Conservation (phyloP, 2,329 filamentous ascomycete species). For the Neonectria hederae region DNA sequence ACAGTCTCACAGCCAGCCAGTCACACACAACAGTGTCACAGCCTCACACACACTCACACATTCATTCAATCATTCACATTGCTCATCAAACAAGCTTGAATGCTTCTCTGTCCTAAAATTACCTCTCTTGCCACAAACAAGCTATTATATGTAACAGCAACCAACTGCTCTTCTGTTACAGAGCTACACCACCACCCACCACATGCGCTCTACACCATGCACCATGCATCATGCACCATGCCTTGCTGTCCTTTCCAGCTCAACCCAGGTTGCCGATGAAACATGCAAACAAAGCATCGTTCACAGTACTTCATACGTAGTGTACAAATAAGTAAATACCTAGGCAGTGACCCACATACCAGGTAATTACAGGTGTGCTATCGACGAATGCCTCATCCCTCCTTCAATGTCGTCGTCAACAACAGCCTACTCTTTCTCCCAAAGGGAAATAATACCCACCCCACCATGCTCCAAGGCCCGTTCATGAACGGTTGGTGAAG, state of each 20-base stretch:
- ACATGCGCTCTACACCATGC: not conserved
- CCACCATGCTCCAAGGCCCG: not conserved
- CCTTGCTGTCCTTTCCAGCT: not conserved
- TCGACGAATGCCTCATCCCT: not conserved
- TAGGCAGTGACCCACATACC: too few species aligned
- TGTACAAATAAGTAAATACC: too few species aligned
- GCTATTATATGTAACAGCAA: not conserved
- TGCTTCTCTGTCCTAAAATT: not conserved
- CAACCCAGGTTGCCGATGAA: not conserved
- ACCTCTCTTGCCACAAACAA: not conserved
- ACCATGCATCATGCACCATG: not conserved
- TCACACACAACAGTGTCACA: not conserved
- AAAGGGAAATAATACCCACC: not conserved
- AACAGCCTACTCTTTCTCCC: not conserved
- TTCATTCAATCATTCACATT: not conserved
- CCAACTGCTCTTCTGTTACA: not conserved
- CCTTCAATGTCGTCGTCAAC: not conserved
- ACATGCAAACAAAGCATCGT: not conserved
- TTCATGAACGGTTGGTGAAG: not conserved
- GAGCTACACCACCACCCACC: slow-evolving; percentile 4
- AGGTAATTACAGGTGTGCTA: not conserved
- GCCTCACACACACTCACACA: not conserved
- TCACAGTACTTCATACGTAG: not conserved
- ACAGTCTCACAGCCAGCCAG: not conserved
- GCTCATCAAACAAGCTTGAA: not conserved